Conservation (phyloP, 495 filamentous ascomycete genomes). For the Friedmanniomyces simplex region DNA sequence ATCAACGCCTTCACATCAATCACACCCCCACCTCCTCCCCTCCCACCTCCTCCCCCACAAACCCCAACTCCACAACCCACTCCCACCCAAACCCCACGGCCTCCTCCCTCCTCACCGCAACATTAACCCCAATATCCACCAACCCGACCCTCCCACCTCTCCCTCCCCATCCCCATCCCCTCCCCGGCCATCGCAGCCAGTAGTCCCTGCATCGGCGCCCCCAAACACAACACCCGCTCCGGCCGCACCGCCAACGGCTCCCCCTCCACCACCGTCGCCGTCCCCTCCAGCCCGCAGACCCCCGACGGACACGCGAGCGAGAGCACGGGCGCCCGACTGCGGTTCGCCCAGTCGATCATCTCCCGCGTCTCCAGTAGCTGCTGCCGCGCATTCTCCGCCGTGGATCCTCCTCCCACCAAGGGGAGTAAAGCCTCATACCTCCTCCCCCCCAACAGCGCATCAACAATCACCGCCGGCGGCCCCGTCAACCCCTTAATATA, state of each 20-base stretch:
- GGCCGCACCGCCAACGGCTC: constrained; percentile 62
- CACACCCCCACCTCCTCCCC: not conserved
- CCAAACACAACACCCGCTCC: constrained; percentile 68
- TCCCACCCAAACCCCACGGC: constrained; percentile 76
- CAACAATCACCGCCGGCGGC: constrained; percentile 70
- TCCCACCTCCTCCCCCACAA: constrained; percentile 5
- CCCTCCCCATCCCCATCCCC: too few species aligned
- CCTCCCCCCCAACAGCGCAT: constrained; percentile 75
- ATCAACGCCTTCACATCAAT: too few species aligned
- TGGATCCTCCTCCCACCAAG: too few species aligned
- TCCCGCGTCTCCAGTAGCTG: constrained; percentile 54
- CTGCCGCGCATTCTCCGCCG: not conserved
- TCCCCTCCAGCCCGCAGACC: constrained; percentile 66
- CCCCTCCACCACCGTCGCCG: constrained; percentile 50
- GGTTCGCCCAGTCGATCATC: constrained; percentile 76
- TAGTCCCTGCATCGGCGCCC: constrained; percentile 73
- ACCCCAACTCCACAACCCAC: constrained; percentile 65
- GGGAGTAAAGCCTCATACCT: constrained; percentile 67
- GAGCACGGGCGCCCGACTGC: constrained; percentile 63
- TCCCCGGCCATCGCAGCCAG: constrained; percentile 54
- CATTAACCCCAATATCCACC: constrained; percentile 76
- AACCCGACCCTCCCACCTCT: constrained; percentile 68
- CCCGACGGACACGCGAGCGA: constrained; percentile 83
- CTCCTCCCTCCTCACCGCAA: constrained; percentile 79
- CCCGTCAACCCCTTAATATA: constrained; percentile 47